Percentiles rank a stretch among this genome's conserved stretches.
These are phyloP conservation scores for Solanum chiquidenum DNA, from an alignment of 257 asterid genomes.

Conservation along the genomic window DNA sequence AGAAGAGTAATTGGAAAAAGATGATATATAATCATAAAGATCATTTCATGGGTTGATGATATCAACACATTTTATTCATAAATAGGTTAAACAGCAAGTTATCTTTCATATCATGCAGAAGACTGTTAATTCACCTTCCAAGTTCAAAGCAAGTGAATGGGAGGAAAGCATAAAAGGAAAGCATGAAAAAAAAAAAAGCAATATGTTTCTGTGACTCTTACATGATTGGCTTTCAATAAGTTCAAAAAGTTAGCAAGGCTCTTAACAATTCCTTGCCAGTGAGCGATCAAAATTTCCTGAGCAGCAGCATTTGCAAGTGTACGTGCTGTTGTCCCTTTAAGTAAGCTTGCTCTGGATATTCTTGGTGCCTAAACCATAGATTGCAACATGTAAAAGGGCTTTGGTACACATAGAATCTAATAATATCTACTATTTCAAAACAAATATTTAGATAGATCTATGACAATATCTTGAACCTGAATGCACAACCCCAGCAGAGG, in stretches of 20 bases:
- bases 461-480: slow-evolving; percentile 43
- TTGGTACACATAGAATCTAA: neutral
- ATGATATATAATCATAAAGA: neutral
- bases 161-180: neutral
- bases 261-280: slow-evolving; percentile 87
- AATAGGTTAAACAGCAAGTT: neutral
- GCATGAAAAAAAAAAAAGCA: neutral
- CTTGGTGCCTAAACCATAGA: slow-evolving; percentile 73
- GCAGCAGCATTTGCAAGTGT: slow-evolving; percentile 81
- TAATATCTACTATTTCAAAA: neutral
- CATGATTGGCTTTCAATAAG: slow-evolving; percentile 64
- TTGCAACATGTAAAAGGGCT: neutral
- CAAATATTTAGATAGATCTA: neutral
- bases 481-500: slow-evolving; percentile 74
- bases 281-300: slow-evolving; percentile 87
- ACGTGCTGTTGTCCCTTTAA: slow-evolving; percentile 75
- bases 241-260: slow-evolving; percentile 64
- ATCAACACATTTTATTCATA: neutral
- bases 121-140: neutral
- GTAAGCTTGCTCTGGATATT: slow-evolving; percentile 74
- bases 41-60: neutral
- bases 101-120: neutral
- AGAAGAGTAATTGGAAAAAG: neutral
- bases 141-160: neutral
- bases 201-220: slow-evolving; percentile 17